phyloP scores from a whole-genome alignment of 2,329 filamentous ascomycete genomes.

The Cadophora luteo-olivacea region DNA sequence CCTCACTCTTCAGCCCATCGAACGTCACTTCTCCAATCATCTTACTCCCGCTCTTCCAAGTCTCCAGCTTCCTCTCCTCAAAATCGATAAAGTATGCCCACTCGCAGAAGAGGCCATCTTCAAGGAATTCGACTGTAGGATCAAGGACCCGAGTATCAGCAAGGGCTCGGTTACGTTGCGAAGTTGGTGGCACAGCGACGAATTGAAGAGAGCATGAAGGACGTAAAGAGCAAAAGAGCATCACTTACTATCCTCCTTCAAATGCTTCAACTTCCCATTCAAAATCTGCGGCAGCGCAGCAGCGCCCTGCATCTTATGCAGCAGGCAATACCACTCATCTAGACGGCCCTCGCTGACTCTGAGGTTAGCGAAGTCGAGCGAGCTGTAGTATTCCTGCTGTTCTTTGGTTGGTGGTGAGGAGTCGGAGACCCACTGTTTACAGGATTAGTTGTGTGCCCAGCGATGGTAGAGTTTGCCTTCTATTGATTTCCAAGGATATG shows the following conservation, averaged over 20 bases:
- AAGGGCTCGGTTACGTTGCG: no score
- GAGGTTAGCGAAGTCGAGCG: background rate
- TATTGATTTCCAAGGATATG: no score
- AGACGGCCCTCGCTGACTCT: background rate
- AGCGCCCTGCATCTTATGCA: slow-evolving; percentile 22
- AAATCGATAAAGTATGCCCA: slow-evolving; percentile 19
- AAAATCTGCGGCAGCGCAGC: slow-evolving; percentile 18
- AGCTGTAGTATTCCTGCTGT: background rate
- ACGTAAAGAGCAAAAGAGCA: background rate
- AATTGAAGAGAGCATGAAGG: background rate
- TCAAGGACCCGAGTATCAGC: background rate
- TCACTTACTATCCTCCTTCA: slow-evolving; percentile 17
- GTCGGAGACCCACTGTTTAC: background rate
- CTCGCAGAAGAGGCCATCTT: background rate
- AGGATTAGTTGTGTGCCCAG: no score
- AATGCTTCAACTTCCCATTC: slow-evolving; percentile 26
- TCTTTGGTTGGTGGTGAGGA: background rate
- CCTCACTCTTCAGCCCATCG: slow-evolving; percentile 10
- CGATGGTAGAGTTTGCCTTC: no score
- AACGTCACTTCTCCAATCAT: slow-evolving; percentile 15
- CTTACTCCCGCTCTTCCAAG: background rate
- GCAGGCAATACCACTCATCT: slow-evolving; percentile 22
- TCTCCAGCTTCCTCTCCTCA: slow-evolving; percentile 16
- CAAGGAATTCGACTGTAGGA: background rate
- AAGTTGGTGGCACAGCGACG: no score